These are phyloP conservation scores for Epichloe typhina DNA, from an alignment of 2,329 filamentous ascomycete genomes.

Conservation along the genomic window DNA sequence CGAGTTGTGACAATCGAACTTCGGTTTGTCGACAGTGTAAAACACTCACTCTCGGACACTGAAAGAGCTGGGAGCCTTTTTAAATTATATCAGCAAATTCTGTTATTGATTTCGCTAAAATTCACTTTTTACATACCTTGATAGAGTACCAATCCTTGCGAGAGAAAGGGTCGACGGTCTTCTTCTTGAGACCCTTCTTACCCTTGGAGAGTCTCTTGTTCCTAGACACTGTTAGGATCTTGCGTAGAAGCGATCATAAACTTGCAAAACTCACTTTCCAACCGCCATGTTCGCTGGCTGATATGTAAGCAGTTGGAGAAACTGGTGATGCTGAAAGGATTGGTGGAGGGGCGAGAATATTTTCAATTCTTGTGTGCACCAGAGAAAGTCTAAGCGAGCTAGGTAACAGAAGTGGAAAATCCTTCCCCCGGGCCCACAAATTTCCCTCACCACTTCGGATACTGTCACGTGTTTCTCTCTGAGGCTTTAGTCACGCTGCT, in stretches of 20 bases:
- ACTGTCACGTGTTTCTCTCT: too few species aligned
- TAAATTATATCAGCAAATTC: conserved; percentile 6
- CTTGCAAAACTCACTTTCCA: conserved; percentile 38
- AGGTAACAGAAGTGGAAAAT: conserved; percentile 10
- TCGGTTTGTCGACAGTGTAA: neutral
- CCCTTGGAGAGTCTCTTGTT: conserved; percentile 99
- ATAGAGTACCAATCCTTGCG: conserved; percentile 99
- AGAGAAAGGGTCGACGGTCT: conserved; percentile 91
- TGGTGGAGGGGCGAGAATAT: conserved; percentile 28
- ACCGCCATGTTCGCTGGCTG: conserved; percentile 45
- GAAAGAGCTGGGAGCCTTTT: conserved; percentile 84
- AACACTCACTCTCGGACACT: conserved; percentile 81
- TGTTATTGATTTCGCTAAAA: neutral
- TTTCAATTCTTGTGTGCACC: conserved; percentile 27
- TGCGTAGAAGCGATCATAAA: conserved; percentile 3
- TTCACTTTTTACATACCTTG: conserved; percentile 49
- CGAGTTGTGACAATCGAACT: neutral
- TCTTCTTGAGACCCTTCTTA: conserved; percentile 99
- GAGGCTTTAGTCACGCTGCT: too few species aligned
- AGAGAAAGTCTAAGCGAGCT: conserved; percentile 26
- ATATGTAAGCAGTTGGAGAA: conserved; percentile 30
- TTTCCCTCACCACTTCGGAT: too few species aligned
- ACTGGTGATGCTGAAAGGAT: conserved; percentile 29
- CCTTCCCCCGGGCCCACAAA: conserved; percentile 9
- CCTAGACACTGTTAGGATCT: conserved; percentile 33